Conservation (phyloP, 2,329 filamentous ascomycete genomes). For the Zasmidium cellare region DNA sequence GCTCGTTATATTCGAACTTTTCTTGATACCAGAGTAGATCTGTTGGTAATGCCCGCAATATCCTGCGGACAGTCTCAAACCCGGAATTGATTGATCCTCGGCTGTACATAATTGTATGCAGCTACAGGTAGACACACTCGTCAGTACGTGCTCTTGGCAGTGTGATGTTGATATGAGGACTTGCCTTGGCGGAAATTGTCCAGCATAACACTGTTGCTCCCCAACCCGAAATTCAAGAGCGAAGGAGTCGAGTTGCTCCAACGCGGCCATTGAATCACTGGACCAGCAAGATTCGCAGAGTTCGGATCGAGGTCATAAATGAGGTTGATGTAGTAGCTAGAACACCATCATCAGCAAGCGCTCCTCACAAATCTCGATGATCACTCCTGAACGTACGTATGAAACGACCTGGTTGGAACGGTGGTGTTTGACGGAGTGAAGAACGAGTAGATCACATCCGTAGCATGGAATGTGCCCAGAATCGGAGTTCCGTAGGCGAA, state of each 20-base stretch:
- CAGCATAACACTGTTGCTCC: constrained; percentile 38
- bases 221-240: constrained; percentile 52
- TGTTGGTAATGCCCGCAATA: not conserved
- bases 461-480: constrained; percentile 71
- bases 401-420: constrained; percentile 52
- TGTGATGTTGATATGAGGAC: not conserved
- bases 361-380: too few relatives aligned
- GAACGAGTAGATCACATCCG: constrained; percentile 71
- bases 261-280: constrained; percentile 52
- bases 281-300: constrained; percentile 38
- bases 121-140: not conserved
- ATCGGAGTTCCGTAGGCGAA: constrained; percentile 71
- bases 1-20: too few relatives aligned
- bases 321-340: constrained; percentile 70
- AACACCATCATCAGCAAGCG: not conserved
- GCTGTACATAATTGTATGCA: not conserved
- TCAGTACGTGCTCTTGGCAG: not conserved
- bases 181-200: constrained; percentile 50
- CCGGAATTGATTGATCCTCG: not conserved
- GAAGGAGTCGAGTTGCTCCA: constrained; percentile 48
- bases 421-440: constrained; percentile 45
- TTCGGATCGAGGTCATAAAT: constrained; percentile 72
- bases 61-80: not conserved
- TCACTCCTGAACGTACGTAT: too few relatives aligned
- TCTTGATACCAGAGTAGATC: too few relatives aligned